Base-by-base conservation (phyloP, 345 rosid genomes). In the Sonneratia alba region DNA sequence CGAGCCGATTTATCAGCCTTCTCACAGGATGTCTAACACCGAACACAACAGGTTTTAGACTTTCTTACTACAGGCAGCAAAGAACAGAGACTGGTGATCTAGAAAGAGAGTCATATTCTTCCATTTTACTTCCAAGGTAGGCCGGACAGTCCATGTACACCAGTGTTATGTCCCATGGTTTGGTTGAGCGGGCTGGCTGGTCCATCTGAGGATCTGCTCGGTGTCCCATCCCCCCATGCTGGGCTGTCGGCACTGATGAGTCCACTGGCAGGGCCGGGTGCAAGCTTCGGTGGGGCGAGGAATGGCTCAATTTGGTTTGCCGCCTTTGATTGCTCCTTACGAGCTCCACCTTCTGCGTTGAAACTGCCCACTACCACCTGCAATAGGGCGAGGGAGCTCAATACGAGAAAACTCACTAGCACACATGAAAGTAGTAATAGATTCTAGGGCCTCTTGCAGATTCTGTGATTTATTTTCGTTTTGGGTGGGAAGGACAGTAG, bases 341-440 rank as follows among this genome's bases (percentile, higher is more conserved):
- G 78, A 62, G 43, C 43, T 21, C 51, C 70, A 38, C 81, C 81
- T 10, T 81, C 86, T 3, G 83, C 72, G 7, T 79, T 47, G 73
- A 87, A 87, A 56, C 85, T 87, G 62, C 85, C 88, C 55, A 81
- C 76, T 7, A 87, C 76, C 24, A 87, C 82, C 90, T 87, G 82
- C 43, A 72, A 37, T 34, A 32, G 48, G 18, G 15, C n/a, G 7
- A 27, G n/a, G 34, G 70, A 47, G 51, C 34, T 24, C 53, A 24
- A 34, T 51, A 69, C 47, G 0, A 8, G 32, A 19, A 42, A 27
- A 22, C 16, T 42, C 13, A 21, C 7, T 5, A 68, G 45, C 36
- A 36, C 34, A 4, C 22, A 48, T 27, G 59, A 2, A 22, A 16
- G 10, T 14, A 3, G 38, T 24, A 51, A 12, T n/a, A 10, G 22